Base-by-base conservation (phyloP, 1,284 basidiomycete species). In the Fomitopsis pinicola region DNA sequence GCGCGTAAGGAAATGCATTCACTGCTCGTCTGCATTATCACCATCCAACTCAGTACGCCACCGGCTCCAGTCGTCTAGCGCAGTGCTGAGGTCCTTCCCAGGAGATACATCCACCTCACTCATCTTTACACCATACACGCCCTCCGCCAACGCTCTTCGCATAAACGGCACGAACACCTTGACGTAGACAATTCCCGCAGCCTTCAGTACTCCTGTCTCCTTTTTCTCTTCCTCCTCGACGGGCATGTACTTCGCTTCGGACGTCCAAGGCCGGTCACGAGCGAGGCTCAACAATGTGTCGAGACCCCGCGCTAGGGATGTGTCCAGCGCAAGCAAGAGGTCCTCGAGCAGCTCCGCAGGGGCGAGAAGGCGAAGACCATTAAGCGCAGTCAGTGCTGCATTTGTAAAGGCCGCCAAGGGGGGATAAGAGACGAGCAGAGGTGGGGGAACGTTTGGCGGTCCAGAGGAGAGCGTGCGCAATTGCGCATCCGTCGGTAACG, bases 391-490 rank as follows among this genome's bases (percentile, higher is more conserved):
- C 4, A 95, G 79, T 38, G 95, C 76, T 0, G 85, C 81, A 71
- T 98, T 98, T 54, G 90, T 81, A 63, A 87, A 84, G 28, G 83
- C 76, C 1, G 92, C 94, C 2, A 97, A 77, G 0, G 92, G 89
- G 0, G 92, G 89, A 67, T 90, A 94, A 2, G 88, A 83, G 0
- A 88, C 80, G 38, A 96, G 76, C 22, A 87, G 74, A 15, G 85
- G 80, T 0, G 91, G 89, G 0, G 92, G 90, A 14, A 84, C 76
- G 67, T 90, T 85, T 15, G 75, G 64, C 4, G 74, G 66, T 1
- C 74, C 64, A 2, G 68, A 64, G 2, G 60, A 57, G 3, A 72
- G 42, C 2, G 67, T 62, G 5, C 65, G 55, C 0, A 72, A 56
- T 54, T 72, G 71, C 0, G 66, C 56, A 28, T 62, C 50, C 0